A percentile compares a stretch with the other conserved stretches of the same genome.
These are phyloP conservation scores for Myxozyma mucilagina DNA, from an alignment of 805 yeast genomes.

Conservation along the genomic window DNA sequence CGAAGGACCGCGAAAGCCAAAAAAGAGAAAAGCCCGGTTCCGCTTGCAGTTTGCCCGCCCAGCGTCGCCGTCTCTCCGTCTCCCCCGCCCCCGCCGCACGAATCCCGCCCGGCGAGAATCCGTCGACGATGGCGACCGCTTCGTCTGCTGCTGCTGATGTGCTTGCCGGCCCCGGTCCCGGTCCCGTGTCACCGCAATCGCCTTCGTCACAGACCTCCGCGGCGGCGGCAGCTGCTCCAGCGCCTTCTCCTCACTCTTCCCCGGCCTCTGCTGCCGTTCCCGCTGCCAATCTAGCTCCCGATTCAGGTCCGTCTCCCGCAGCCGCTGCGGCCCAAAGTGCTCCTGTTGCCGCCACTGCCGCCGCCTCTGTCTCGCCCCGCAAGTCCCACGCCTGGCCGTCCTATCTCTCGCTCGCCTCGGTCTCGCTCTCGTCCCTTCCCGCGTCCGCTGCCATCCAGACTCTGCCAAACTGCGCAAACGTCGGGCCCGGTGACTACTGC, in stretches of 20 bases:
- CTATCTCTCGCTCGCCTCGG: slow-evolving; percentile 13
- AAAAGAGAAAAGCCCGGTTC: not conserved
- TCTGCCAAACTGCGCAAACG: slow-evolving; percentile 16
- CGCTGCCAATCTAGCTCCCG: no score
- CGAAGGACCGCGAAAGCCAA: not conserved
- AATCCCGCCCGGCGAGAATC: no score
- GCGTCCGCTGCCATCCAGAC: slow-evolving; percentile 23
- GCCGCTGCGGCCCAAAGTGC: no score
- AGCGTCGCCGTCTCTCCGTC: not conserved
- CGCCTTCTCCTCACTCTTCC: no score
- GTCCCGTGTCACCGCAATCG: no score
- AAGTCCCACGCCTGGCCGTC: slow-evolving; percentile 20
- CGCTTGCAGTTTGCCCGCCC: not conserved
- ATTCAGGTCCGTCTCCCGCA: no score
- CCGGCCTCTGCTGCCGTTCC: no score
- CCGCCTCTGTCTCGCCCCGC: slow-evolving; percentile 22
- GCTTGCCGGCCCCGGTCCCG: no score
- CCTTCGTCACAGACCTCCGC: no score
- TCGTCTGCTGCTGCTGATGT: slow-evolving; percentile 16
- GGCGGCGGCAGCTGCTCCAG: no score
- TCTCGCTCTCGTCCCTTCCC: slow-evolving; percentile 19
- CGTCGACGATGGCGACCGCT: slow-evolving; percentile 13
- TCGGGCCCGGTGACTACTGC: slow-evolving; percentile 17
- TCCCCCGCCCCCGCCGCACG: not conserved
- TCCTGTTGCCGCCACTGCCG: no score